Conservation (phyloP, 1,139 yeast species). For the Suhomyces kunorum region DNA sequence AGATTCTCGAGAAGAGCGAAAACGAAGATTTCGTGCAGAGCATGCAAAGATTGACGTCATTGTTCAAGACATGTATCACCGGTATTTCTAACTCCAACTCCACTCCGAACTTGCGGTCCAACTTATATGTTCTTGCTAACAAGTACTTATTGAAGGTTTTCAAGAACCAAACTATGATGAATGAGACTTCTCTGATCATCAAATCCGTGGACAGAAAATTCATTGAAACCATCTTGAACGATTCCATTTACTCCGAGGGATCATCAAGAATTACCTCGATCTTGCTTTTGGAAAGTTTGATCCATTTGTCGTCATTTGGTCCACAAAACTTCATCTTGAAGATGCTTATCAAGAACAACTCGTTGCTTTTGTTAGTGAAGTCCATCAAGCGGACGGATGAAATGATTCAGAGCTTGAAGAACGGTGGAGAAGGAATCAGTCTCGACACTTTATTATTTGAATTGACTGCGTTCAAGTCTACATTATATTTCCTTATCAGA, state of each 20-base stretch:
- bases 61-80: constrained; percentile 71
- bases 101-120: constrained; percentile 69
- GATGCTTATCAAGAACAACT: constrained; percentile 62
- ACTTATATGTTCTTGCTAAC: constrained; percentile 72
- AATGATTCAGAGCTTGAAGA: constrained; percentile 44
- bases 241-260: constrained; percentile 80
- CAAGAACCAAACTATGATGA: constrained; percentile 39
- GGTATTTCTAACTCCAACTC: constrained; percentile 74
- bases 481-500: constrained; percentile 66
- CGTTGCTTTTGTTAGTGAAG: constrained; percentile 63
- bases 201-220: constrained; percentile 62
- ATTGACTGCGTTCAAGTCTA: constrained; percentile 73
- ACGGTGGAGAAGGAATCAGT: constrained; percentile 33
- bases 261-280: constrained; percentile 76
- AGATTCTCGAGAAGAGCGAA: constrained; percentile 24
- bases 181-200: constrained; percentile 53
- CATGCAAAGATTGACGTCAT: constrained; percentile 57
- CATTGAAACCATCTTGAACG: constrained; percentile 68
- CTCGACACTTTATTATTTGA: constrained; percentile 64
- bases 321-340: constrained; percentile 60
- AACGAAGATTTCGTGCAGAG: constrained; percentile 29
- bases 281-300: constrained; percentile 67
- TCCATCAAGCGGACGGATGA: constrained; percentile 71
- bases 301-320: constrained; percentile 55
- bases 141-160: constrained; percentile 60